phyloP scores from a whole-genome alignment of 306 rosid species.

The Cyamopsis tetragonoloba region DNA sequence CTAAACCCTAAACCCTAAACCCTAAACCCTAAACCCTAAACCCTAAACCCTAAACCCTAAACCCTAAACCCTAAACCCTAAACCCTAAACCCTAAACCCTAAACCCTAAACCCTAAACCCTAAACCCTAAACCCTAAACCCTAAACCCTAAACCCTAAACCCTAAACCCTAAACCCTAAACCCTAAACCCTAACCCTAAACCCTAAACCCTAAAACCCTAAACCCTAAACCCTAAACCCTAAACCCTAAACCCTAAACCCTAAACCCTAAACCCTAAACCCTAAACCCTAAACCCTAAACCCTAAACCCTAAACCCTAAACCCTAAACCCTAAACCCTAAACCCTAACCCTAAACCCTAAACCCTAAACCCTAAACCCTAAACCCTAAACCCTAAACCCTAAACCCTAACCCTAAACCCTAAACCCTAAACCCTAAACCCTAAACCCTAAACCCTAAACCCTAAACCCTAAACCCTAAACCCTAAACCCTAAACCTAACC shows the following conservation, averaged over 20 bases:
- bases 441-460: neutral
- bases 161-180: conserved; percentile 9
- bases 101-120: neutral
- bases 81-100: conserved; percentile 14
- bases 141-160: conserved; percentile 17
- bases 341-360: neutral
- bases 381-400: neutral
- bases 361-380: neutral
- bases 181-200: conserved; percentile 6
- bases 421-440: neutral
- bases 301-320: neutral
- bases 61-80: neutral
- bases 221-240: neutral
- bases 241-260: conserved; percentile 22
- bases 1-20: neutral
- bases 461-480: neutral
- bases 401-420: neutral
- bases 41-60: neutral
- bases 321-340: neutral
- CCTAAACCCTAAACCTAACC: neutral
- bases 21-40: conserved; percentile 15
- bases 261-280: conserved; percentile 26
- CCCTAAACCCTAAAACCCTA: neutral
- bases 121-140: neutral
- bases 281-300: conserved; percentile 29